These are phyloP conservation scores for Fusarium hainanense DNA, from an alignment of 2,329 filamentous ascomycete species.

Conservation along the genomic window DNA sequence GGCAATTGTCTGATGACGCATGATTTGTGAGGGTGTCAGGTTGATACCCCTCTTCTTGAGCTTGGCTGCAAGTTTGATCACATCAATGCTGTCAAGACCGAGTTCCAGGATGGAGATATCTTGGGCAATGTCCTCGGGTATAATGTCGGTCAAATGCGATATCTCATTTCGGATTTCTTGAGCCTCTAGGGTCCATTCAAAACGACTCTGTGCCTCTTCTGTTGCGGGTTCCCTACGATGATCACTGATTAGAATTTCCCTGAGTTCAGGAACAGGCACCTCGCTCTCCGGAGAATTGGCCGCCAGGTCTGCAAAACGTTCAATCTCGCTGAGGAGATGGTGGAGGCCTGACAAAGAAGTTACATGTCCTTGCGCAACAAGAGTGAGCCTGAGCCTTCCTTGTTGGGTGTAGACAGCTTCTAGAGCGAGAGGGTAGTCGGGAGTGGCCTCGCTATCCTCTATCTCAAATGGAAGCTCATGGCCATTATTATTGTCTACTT, in stretches of 20 bases:
- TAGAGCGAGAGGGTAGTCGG: constrained; percentile 82
- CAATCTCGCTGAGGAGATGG: constrained; percentile 53
- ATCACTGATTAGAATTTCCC: background rate
- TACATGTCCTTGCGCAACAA: constrained; percentile 66
- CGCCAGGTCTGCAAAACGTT: constrained; percentile 35
- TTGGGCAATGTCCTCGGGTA: constrained; percentile 63
- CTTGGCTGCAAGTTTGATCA: constrained; percentile 82
- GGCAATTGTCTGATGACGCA: constrained; percentile 75
- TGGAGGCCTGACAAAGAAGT: constrained; percentile 49
- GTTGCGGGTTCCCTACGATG: background rate
- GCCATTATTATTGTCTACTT: constrained; percentile 47
- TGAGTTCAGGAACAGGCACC: constrained; percentile 10
- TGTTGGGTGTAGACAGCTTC: constrained; percentile 70
- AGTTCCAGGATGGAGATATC: constrained; percentile 79
- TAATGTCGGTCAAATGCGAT: constrained; percentile 67
- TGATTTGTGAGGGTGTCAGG: constrained; percentile 79
- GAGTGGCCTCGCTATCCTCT: constrained; percentile 58
- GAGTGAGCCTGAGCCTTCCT: constrained; percentile 63
- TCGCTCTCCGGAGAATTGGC: constrained; percentile 14
- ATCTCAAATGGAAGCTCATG: constrained; percentile 64
- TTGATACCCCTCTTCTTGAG: constrained; percentile 70
- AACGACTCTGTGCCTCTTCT: constrained; percentile 55
- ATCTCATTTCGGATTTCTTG: constrained; percentile 69
- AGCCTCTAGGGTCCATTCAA: constrained; percentile 70
- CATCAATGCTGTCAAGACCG: constrained; percentile 91